Conservation (phyloP, 116 monocot species). For the Zostera marina region DNA sequence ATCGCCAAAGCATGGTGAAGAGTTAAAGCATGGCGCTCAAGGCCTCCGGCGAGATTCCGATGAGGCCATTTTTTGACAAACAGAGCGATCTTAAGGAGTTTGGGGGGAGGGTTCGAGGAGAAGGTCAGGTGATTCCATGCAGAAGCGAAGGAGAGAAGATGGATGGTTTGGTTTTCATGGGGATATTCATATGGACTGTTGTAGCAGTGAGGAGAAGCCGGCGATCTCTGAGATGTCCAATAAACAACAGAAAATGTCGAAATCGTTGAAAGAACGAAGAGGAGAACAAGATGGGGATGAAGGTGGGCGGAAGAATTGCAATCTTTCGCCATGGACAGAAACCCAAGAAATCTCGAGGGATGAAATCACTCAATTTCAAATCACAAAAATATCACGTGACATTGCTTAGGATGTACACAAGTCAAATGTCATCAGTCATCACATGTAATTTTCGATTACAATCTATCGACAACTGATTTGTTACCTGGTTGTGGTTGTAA, state of each 20-base stretch:
- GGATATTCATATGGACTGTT: constrained; percentile 9
- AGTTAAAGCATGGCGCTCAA: constrained; percentile 73
- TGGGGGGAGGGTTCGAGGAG: constrained; percentile 33
- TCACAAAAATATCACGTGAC: too few species aligned
- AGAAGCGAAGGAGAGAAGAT: constrained; percentile 43
- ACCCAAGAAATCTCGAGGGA: not conserved
- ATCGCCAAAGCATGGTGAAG: constrained; percentile 64
- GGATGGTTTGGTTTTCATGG: constrained; percentile 7
- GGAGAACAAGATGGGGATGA: not conserved
- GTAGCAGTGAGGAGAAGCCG: too few species aligned
- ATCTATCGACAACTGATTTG: too few species aligned
- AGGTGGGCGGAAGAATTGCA: not conserved
- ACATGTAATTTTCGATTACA: too few species aligned
- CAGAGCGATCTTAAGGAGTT: constrained; percentile 50
- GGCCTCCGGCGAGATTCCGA: constrained; percentile 48
- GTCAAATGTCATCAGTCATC: too few species aligned
- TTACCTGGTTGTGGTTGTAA: too few species aligned
- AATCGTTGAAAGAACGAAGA: constrained; percentile 8
- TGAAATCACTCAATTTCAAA: too few species aligned
- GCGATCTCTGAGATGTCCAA: constrained; percentile 6
- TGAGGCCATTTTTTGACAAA: constrained; percentile 77
- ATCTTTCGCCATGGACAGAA: not conserved
- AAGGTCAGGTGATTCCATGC: constrained; percentile 60
- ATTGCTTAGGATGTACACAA: too few species aligned
- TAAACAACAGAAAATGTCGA: constrained; percentile 14